Evolutionary conservation across 177 flowering plant genomes (phyloP).

Genomic region (Vitis hybrid): DNA sequence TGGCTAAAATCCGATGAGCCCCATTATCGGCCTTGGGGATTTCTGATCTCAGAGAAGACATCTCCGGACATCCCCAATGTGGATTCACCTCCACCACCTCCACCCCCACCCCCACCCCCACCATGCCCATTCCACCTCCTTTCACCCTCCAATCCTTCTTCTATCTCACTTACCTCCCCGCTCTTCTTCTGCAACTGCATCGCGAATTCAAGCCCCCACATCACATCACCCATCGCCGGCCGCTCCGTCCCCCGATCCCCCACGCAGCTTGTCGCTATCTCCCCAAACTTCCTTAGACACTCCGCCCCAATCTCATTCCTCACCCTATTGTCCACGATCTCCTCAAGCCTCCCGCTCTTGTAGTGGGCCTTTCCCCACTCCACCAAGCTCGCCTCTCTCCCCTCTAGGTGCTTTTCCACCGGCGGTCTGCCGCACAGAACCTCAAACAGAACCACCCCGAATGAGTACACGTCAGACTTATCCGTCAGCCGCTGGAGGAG

Average conservation of each 20-base stretch:
- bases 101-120: background rate
- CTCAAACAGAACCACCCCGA: no score
- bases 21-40: conserved; percentile 7
- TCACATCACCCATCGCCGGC: conserved; percentile 16
- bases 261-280: conserved; percentile 8
- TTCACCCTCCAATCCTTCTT: background rate
- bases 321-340: conserved; percentile 6
- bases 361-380: conserved; percentile 10
- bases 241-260: conserved; percentile 8
- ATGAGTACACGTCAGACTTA: no score
- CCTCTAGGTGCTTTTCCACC: background rate
- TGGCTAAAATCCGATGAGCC: no score
- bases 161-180: background rate
- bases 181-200: conserved; percentile 11
- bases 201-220: conserved; percentile 17
- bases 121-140: background rate
- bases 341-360: conserved; percentile 5
- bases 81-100: background rate
- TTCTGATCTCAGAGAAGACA: conserved; percentile 10
- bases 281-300: conserved; percentile 11
- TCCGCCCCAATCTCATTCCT: conserved; percentile 11
- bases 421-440: conserved; percentile 4
- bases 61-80: conserved; percentile 5
- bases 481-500: conserved; percentile 11
- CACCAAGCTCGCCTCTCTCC: conserved; percentile 4